Evolutionary conservation across 345 rosid genomes (phyloP).

Genomic region (Ceriops decandra): DNA sequence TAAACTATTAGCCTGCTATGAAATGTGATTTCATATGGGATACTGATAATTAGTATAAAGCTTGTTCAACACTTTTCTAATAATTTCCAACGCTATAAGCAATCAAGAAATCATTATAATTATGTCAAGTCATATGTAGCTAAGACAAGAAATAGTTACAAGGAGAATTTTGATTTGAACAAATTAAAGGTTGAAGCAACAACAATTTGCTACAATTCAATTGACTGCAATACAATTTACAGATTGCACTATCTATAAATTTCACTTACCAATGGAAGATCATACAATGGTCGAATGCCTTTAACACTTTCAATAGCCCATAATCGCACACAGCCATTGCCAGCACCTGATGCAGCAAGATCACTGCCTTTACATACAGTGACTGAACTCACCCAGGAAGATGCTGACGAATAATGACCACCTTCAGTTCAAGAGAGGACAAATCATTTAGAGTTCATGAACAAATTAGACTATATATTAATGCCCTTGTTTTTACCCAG

Average conservation of each 20-base stretch:
- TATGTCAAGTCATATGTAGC: too few relatives aligned
- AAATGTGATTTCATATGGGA: too few relatives aligned
- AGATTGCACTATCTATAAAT: not conserved
- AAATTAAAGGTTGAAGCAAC: too few relatives aligned
- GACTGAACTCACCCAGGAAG: slow-evolving; percentile 87
- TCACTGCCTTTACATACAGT: slow-evolving; percentile 79
- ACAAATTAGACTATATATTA: slow-evolving; percentile 9
- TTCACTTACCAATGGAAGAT: slow-evolving; percentile 68
- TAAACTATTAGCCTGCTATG: too few relatives aligned
- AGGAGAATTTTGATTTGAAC: too few relatives aligned
- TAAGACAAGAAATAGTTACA: too few relatives aligned
- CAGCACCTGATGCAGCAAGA: slow-evolving; percentile 97
- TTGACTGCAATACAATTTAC: not conserved
- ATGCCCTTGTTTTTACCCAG: not conserved
- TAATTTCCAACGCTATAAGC: too few relatives aligned
- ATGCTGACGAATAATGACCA: slow-evolving; percentile 37
- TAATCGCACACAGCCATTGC: slow-evolving; percentile 69
- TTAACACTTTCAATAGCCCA: slow-evolving; percentile 65
- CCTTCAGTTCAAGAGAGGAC: slow-evolving; percentile 9
- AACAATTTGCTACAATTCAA: not conserved
- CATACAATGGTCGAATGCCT: slow-evolving; percentile 47
- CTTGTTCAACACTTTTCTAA: too few relatives aligned
- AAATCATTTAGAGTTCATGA: not conserved
- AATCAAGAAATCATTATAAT: too few relatives aligned
- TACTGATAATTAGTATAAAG: too few relatives aligned